Base-by-base conservation (phyloP, 805 yeast genomes). In the Metschnikowia aberdeeniae region DNA sequence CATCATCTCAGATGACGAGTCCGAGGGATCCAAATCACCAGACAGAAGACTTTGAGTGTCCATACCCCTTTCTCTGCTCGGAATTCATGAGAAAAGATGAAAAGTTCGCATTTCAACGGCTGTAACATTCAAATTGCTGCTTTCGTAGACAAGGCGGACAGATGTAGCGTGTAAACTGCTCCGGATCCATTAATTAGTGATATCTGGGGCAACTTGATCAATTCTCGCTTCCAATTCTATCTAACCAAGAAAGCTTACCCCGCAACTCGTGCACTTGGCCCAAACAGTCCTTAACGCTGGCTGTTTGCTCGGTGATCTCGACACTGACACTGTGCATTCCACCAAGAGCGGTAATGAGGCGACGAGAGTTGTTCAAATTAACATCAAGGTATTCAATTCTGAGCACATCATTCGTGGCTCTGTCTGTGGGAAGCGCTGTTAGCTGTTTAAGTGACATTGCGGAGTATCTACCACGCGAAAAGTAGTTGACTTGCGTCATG, bases 321-420 rank as follows among this genome's bases (percentile, higher is more conserved):
- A 24, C 19, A 37, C 53, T 40, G 3, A 34, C 26, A 4, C 19
- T 36, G n/a, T 55, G 47, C 22, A 54, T 49, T 10, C 44, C 44
- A 20, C 49, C 40, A 29, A 61, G 45, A 37, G 54, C 51, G 22
- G 43, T 34, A 17, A 68, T 68, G 32, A 68, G 56, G 41, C 62
- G 64, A 22, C 72, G 56, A 12, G 70, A 65, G 47, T 68, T 68
- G 53, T 66, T 66, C 39, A 68, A 53, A 45, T 68, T 68, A 34
- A 60, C 63, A n/a, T 66, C 71, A 17, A 68, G 58, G 46, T 66
- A 68, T 31, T 68, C 73, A 5, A 60, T 50, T 40, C 65, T 66
- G 38, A 68, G 55, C 35, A 58, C 55, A 46, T 68, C 73, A 34
- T 66, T 61, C 20, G 58, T 49, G 12, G 57, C 49, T 2, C 70